Conservation (phyloP, 2,329 filamentous ascomycete genomes). For the Arthrinium phaeospermum region DNA sequence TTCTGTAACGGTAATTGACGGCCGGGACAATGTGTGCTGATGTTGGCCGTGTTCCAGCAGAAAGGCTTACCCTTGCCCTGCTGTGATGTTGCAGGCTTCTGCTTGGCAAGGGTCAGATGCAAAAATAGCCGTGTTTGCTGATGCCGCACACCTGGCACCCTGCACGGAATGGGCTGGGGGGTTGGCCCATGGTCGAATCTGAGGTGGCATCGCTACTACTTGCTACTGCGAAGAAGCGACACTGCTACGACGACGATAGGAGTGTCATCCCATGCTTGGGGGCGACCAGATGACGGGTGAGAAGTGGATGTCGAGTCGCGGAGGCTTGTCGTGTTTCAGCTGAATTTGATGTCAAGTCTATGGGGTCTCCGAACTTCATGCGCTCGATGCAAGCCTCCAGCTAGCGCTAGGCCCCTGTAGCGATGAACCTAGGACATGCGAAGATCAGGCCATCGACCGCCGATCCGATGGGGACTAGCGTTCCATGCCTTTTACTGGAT, state of each 20-base stretch:
- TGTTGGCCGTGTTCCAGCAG: conserved; percentile 1
- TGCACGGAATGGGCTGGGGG: background rate
- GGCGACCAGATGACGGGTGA: conserved; percentile 13
- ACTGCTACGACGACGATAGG: background rate
- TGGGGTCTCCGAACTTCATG: conserved; percentile 16
- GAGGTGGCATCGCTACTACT: background rate
- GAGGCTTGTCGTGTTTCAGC: conserved; percentile 20
- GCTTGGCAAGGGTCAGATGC: background rate
- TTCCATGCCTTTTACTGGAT: background rate
- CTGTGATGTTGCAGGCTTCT: background rate
- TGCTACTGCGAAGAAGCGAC: background rate
- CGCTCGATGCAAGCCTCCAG: conserved; percentile 11
- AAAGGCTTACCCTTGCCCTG: background rate
- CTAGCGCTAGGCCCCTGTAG: background rate
- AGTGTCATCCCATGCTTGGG: conserved; percentile 1
- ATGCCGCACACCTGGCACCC: background rate
- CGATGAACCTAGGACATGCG: conserved; percentile 7
- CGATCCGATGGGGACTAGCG: background rate
- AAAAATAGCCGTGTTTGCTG: conserved; percentile 9
- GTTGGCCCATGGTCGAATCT: background rate
- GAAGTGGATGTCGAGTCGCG: conserved; percentile 3
- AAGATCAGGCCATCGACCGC: conserved; percentile 12
- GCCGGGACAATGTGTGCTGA: background rate
- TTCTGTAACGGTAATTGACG: conserved; percentile 3
- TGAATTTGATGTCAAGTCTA: conserved; percentile 18